Base-by-base conservation (phyloP, 83 land plant species). In the Picea mariana region DNA sequence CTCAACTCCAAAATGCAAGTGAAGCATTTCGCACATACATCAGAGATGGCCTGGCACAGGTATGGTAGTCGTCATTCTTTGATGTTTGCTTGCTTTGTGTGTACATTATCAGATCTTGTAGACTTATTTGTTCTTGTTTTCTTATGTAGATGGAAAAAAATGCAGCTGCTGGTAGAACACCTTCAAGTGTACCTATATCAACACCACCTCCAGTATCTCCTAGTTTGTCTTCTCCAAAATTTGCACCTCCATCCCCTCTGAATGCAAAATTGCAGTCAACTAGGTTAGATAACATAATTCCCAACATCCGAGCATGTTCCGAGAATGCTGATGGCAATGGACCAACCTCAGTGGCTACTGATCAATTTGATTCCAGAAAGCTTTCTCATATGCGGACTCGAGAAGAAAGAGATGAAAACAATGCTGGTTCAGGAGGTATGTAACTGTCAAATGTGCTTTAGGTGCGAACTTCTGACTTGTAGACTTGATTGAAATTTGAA, bases 1-100 rank as follows among this genome's bases (percentile, higher is more conserved):
- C 99, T 68, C 99, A 98, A 85, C 93, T 98, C 38, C 99, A 98
- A 84, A 98, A 98, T 92, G 99, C 99, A 62, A 98, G 99, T 85
- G 99, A 96, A 82, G 99, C 99, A 44, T 98, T 98, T 69, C 87
- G 99, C 44, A 96, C 97, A 44, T 98, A 98, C 79, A 98, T 98
- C 62, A 87, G 96, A 67, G 98, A 98, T 84, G 99, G 99, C 52
- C 87, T 98, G 65, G 94, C 99, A 9, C 97, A 97, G 94, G 99
- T 95, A 47, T 69, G 21, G 6, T 49, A 27, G 3, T 64, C 21
- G 6, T 84, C 7, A n/a, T 34, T 34, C 44, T 34, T 47, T 49
- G 12, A 64, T 52, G 21, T 80, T 75, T 15, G 6, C 62, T 83
- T 23, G 62, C 23, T 64, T 7, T 47, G 18, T 80, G 31, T 21